Percentiles rank a stretch among this genome's conserved stretches.
phyloP scores from a whole-genome alignment of 73 alveolate species.

The Halteria grandinella region DNA sequence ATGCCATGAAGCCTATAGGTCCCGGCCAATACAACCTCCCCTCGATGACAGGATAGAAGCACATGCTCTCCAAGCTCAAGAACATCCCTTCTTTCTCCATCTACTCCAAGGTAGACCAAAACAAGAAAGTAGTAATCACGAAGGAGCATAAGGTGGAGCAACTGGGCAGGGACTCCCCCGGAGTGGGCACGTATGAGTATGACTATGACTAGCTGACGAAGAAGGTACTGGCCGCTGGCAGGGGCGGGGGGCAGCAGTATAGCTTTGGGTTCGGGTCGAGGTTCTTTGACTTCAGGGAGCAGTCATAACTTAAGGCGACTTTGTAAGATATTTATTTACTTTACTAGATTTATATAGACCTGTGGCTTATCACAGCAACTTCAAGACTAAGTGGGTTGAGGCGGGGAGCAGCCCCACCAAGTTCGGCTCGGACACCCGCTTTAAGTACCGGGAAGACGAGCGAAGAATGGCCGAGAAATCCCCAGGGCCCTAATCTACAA shows the following conservation, averaged over 20 bases:
- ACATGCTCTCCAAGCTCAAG: background rate
- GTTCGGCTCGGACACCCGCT: constrained; percentile 1
- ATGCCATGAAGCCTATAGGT: background rate
- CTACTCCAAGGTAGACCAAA: background rate
- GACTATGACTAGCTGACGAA: constrained; percentile 13
- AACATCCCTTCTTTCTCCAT: constrained; percentile 9
- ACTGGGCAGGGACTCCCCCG: constrained; percentile 30
- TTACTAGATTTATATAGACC: background rate
- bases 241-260: background rate
- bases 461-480: background rate
- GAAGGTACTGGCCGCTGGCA: background rate
- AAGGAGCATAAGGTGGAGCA: constrained; percentile 20
- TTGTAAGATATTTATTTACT: background rate
- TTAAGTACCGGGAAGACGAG: constrained; percentile 2
- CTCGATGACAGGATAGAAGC: background rate
- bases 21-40: constrained; percentile 42
- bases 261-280: background rate
- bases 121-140: constrained; percentile 2
- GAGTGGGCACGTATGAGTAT: constrained; percentile 27
- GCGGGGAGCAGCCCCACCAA: background rate
- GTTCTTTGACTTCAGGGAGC: constrained; percentile 7
- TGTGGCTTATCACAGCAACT: background rate
- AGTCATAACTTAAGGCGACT: background rate
- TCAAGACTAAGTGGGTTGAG: background rate
- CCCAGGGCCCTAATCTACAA: constrained; percentile 44